Conservation (phyloP, 2,329 filamentous ascomycete species). For the Pestalotiopsis sp. region DNA sequence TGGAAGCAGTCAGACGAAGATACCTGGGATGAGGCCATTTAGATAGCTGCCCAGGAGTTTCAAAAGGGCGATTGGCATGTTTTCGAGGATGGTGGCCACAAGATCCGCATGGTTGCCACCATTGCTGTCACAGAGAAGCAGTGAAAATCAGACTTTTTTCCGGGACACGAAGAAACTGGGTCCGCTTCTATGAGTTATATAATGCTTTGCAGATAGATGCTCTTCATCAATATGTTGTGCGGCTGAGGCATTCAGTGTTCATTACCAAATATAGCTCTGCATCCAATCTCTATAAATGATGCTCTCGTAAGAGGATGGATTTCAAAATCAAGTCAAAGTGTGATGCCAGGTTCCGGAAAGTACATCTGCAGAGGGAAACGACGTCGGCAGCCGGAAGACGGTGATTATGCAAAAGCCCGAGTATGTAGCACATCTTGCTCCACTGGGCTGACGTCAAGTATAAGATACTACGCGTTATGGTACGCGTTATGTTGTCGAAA, state of each 20-base stretch:
- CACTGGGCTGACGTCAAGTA: neutral
- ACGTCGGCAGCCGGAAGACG: neutral
- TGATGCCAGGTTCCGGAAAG: neutral
- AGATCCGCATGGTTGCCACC: conserved; percentile 14
- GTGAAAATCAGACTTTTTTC: neutral
- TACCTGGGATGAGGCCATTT: conserved; percentile 15
- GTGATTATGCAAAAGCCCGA: neutral
- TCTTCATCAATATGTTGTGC: neutral
- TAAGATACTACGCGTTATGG: neutral
- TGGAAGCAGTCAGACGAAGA: conserved; percentile 16
- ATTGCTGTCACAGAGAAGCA: conserved; percentile 11
- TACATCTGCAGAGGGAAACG: neutral
- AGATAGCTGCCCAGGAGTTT: neutral
- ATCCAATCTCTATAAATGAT: neutral
- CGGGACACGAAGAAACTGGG: neutral
- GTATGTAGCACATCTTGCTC: neutral
- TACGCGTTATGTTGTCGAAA: no score
- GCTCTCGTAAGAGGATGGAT: neutral
- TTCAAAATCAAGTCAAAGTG: neutral
- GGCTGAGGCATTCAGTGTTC: no score
- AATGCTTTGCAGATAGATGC: neutral
- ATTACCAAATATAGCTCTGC: neutral
- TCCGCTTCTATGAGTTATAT: neutral
- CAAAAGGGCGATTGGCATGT: conserved; percentile 6
- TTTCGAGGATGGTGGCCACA: conserved; percentile 12